Base-by-base conservation (phyloP, 331 rosid species). In the Erythrophleum ivorense region DNA sequence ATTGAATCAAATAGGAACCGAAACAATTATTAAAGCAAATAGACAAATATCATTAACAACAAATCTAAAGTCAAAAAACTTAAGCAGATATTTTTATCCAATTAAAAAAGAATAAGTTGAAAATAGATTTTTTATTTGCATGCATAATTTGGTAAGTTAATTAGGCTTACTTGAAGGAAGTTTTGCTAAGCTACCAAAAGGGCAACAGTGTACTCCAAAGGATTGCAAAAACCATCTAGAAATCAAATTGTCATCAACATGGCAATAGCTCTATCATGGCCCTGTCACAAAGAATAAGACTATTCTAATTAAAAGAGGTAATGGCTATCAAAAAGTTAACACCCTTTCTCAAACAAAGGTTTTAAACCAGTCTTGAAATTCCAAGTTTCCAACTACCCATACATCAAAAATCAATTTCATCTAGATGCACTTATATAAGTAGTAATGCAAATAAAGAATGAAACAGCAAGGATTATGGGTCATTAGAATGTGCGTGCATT, bases 181-280 rank as follows among this genome's bases (percentile, higher is more conserved):
- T 77, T 89, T 87, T 36, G 98, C 19, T 89, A 96, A 40, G 89
- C 92, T 91, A 77, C 98, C 97, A 86, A 96, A 94, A 62, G 99
- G 99, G 83, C 99, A 96, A 98, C 99, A 96, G 67, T 96, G 98
- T 63, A 96, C 94, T 84, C 99, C 99, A 75, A 94, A 91, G 59
- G 98, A 90, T 97, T 96, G 97, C 95, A 92, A 60, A 83, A 89
- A 75, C 50, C 82, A 88, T 71, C 81, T 15, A 71, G 12, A 60
- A 76, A 57, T 13, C 6, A 70, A 34, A 81, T 43, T 58, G 34
- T 41, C 64, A 40, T 63, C 58, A 72, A 82, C 68, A 86, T 81
- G 65, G 31, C 54, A 45, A 58, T 57, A 31, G 69, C 52, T 40
- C 57, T 33, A 21, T 18, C 52, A 71, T 75, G 40, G 14, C 46